Conservation (phyloP, 202 grass and related monocot genomes). For the Setaria italica region DNA sequence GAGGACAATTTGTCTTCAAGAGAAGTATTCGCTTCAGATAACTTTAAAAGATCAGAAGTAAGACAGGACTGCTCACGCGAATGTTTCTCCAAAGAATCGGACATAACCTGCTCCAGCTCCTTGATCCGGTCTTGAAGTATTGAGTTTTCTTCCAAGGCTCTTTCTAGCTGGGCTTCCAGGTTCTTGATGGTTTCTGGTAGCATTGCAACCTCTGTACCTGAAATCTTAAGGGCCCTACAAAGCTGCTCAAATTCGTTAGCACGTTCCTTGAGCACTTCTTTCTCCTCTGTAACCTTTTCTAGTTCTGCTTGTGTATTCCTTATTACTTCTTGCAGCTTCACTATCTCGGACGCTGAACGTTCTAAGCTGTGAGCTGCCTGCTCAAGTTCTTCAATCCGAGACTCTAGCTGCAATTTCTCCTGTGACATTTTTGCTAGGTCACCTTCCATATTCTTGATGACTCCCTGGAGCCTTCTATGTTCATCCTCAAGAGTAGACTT, state of each 20-base stretch:
- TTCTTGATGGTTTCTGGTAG: constrained; percentile 57
- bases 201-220: constrained; percentile 35
- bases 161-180: constrained; percentile 66
- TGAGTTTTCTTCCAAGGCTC: constrained; percentile 55
- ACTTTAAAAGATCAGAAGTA: constrained; percentile 53
- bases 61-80: constrained; percentile 69
- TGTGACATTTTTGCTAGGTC: constrained; percentile 53
- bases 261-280: constrained; percentile 41
- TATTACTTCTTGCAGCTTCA: constrained; percentile 51
- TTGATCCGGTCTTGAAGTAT: constrained; percentile 50
- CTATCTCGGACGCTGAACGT: constrained; percentile 48
- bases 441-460: constrained; percentile 45
- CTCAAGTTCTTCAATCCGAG: constrained; percentile 54
- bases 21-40: constrained; percentile 59
- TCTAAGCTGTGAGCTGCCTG: constrained; percentile 38
- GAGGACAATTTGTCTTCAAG: constrained; percentile 60
- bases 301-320: constrained; percentile 54
- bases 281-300: constrained; percentile 50
- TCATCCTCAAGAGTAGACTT: constrained; percentile 69
- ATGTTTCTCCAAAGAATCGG: constrained; percentile 66
- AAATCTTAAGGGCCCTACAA: constrained; percentile 29
- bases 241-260: constrained; percentile 43
- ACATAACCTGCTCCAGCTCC: constrained; percentile 63
- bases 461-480: constrained; percentile 51
- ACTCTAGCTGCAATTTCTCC: constrained; percentile 48